A percentile compares a stretch with the other conserved stretches of the same genome.
Conservation (phyloP, 1,139 yeast species). For the Komagataea norvegica region DNA sequence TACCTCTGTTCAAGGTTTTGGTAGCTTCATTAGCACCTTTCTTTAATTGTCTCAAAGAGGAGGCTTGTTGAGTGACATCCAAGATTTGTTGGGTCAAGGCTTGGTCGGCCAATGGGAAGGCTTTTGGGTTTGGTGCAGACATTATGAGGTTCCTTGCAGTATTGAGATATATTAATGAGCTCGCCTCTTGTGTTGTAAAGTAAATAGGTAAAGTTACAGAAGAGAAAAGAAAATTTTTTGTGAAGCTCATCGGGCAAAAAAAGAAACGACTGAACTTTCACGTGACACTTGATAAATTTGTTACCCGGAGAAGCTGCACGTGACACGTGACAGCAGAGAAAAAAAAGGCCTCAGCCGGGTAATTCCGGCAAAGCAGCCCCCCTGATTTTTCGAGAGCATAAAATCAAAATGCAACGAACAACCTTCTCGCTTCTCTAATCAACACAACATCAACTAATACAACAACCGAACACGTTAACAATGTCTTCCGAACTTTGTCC, state of each 20-base stretch:
- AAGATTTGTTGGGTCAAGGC: conserved; percentile 93
- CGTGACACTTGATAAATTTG: not conserved
- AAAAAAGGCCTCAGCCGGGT: too few species aligned
- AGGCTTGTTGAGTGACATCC: conserved; percentile 97
- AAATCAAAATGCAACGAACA: conserved; percentile 3
- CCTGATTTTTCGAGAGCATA: not conserved
- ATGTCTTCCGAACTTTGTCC: conserved; percentile 26
- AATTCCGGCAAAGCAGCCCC: too few species aligned
- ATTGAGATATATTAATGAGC: conserved; percentile 17
- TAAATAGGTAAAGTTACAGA: not conserved
- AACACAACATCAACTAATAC: not conserved
- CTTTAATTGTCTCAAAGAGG: conserved; percentile 96
- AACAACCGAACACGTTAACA: not conserved
- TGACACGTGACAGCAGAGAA: not conserved
- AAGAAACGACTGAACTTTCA: not conserved
- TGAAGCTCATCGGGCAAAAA: conserved; percentile 1
- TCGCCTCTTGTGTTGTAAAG: conserved; percentile 30
- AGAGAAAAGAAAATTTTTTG: not conserved
- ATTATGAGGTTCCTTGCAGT: conserved; percentile 68
- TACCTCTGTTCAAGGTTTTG: conserved; percentile 99
- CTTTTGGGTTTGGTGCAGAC: conserved; percentile 89
- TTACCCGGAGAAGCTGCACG: too few species aligned
- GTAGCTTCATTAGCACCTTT: conserved; percentile 99
- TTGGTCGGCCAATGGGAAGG: conserved; percentile 98
- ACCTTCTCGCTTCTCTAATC: too few species aligned